A percentile compares a stretch with the other conserved stretches of the same genome.
These are phyloP conservation scores for Solanum ahanhuiri DNA, from an alignment of 257 asterid genomes.

Conservation along the genomic window DNA sequence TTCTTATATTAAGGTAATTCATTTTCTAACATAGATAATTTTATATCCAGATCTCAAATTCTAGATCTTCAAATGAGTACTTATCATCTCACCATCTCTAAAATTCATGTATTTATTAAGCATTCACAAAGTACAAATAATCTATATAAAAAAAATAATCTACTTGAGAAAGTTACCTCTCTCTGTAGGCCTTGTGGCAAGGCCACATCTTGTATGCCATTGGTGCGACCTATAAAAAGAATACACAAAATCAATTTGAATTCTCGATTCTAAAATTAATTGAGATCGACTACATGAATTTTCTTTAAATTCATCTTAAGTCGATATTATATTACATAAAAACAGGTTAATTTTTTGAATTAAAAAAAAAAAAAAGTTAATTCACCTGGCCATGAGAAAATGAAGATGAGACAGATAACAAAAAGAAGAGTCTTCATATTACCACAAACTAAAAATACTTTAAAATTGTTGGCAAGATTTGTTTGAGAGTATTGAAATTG, in stretches of 20 bases:
- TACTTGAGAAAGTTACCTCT: neutral
- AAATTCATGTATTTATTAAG: neutral
- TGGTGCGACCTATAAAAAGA: neutral
- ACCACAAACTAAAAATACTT: neutral
- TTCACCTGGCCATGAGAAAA: neutral
- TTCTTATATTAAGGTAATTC: neutral
- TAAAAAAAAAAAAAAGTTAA: neutral
- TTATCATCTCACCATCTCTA: neutral
- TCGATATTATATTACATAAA: neutral
- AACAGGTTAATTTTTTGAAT: neutral
- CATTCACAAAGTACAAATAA: neutral
- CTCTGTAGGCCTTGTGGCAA: neutral
- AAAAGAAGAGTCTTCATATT: neutral
- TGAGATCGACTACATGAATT: neutral
- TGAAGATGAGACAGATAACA: neutral
- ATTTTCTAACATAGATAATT: neutral
- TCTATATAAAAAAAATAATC: neutral
- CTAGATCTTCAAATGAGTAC: too few relatives aligned
- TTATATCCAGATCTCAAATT: neutral
- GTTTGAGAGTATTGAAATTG: neutral
- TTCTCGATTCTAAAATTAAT: neutral
- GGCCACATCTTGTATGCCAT: neutral
- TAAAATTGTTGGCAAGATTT: neutral
- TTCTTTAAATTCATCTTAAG: neutral
- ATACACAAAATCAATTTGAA: neutral